Percentiles rank a stretch among this genome's conserved stretches.
phyloP scores from a whole-genome alignment of 1,284 basidiomycete species.

The Pseudozyma flocculosa region DNA sequence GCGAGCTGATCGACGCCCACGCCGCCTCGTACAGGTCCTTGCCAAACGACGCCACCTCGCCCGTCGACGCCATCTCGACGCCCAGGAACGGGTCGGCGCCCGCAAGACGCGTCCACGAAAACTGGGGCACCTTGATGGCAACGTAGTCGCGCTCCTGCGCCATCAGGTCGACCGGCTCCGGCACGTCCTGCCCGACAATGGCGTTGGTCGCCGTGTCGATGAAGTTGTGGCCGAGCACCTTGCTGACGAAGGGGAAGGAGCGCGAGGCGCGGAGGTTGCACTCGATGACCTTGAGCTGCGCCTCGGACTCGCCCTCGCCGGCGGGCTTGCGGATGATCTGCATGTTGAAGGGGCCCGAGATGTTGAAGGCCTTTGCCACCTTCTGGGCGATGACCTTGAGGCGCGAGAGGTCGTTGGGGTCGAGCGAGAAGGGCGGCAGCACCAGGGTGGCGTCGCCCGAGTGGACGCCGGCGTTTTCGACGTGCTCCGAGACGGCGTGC shows the following conservation, averaged over 20 bases:
- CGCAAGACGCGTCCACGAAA: conserved; percentile 91
- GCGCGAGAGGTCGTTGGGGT: conserved; percentile 74
- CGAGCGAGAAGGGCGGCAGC: conserved; percentile 88
- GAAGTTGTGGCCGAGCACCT: conserved; percentile 95
- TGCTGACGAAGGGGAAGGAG: conserved; percentile 98
- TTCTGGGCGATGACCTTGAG: conserved; percentile 90
- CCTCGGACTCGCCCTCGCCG: conserved; percentile 64
- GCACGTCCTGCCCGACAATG: conserved; percentile 85
- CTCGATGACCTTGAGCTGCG: conserved; percentile 93
- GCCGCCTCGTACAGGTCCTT: conserved; percentile 93
- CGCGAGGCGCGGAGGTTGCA: conserved; percentile 97
- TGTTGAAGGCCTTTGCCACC: conserved; percentile 90
- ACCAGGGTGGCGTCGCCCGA: conserved; percentile 98
- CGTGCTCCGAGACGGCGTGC: conserved; percentile 95
- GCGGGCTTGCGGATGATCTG: conserved; percentile 90
- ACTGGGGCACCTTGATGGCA: conserved; percentile 96
- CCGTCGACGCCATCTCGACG: conserved; percentile 98
- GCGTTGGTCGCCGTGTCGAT: conserved; percentile 91
- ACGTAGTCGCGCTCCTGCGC: conserved; percentile 84
- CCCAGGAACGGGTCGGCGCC: conserved; percentile 97
- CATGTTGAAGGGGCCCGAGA: conserved; percentile 99
- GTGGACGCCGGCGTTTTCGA: conserved; percentile 98
- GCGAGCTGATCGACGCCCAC: conserved; percentile 85
- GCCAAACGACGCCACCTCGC: conserved; percentile 97
- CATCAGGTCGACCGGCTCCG: conserved; percentile 93